Base-by-base conservation (phyloP, 1,139 yeast species). In the Yamadazyma trypodendri region DNA sequence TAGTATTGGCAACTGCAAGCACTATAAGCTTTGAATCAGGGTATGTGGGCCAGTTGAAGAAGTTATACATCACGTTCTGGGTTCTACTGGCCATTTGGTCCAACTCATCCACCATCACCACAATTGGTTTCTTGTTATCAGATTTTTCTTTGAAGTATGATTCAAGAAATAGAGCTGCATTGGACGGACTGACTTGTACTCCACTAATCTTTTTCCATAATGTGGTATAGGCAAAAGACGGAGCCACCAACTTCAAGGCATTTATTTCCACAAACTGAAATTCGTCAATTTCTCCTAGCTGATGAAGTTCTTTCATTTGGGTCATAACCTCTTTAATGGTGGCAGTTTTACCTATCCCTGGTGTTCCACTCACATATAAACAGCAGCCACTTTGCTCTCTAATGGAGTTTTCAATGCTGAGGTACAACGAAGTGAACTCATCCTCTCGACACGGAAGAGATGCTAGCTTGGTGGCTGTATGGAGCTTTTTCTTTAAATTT, bases 281-380 rank as follows among this genome's bases (percentile, higher is more conserved):
- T 11, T 68, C 68, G 12, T 72, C 67, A 23, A 84, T 53, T 37
- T 74, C 80, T 3, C 73, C 76, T 14, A 67, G 65, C 11, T 56
- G 55, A 5, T 66, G 65, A 8, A 73, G 60, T 22, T 63, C 72
- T 43, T 65, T 71, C 38, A 92, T 63, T 50, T 84, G 89, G 20
- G 76, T 72, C 31, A 94, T 75, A 0, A 86, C 97, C 51, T 89
- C 96, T 41, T 95, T 66, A 3, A 92, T 82, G 0, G 97, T 92
- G 6, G 95, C 95, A 0, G 99, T 92, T 57, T 92, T 92, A 11
- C 99, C 99, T 4, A 95, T 90, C 9, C 99, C 99, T 0, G 99
- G 98, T 0, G 97, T 89, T 2, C 99, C 99, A 60, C 96, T 87
- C 6, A 92, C 81, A 54, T 90, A 92, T 6, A 92, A 64, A 51